These are phyloP conservation scores for Xerocomus nothofagi DNA, from an alignment of 1,284 basidiomycete genomes.

Conservation along the genomic window DNA sequence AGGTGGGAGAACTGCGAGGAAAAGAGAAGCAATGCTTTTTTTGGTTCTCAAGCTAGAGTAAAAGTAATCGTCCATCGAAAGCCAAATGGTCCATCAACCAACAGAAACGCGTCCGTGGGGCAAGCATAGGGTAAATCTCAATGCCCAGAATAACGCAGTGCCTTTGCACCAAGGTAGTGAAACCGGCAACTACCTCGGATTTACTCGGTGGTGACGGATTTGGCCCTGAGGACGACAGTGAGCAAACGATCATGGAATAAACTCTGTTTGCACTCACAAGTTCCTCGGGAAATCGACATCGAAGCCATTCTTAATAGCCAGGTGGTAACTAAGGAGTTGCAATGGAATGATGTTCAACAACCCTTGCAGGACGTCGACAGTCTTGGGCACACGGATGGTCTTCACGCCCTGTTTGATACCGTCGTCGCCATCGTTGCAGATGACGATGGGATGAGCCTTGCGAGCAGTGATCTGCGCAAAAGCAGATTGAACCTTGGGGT, in stretches of 20 bases:
- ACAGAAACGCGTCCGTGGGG: conserved; percentile 25
- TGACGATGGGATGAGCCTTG: conserved; percentile 93
- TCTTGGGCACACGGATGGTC: conserved; percentile 91
- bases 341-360: conserved; percentile 96
- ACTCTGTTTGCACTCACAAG: conserved; percentile 54
- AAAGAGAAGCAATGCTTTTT: conserved; percentile 5
- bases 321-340: conserved; percentile 95
- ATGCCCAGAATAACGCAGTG: conserved; percentile 8
- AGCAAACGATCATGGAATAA: conserved; percentile 10
- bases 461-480: conserved; percentile 96
- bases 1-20: not conserved
- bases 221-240: conserved; percentile 53
- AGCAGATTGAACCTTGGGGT: conserved; percentile 97
- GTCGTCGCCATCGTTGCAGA: conserved; percentile 94
- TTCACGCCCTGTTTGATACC: conserved; percentile 75
- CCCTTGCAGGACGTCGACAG: conserved; percentile 95
- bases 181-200: not conserved
- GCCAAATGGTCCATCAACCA: conserved; percentile 34
- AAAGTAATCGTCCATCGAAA: conserved; percentile 18
- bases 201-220: conserved; percentile 84
- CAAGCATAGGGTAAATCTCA: conserved; percentile 10
- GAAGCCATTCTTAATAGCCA: conserved; percentile 93
- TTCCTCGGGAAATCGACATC: conserved; percentile 99
- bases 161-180: not conserved
- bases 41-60: conserved; percentile 1